Percentiles rank a stretch among this genome's conserved stretches.
Conservation (phyloP, 1,284 basidiomycete species). For the Fomitopsis schrenkii region DNA sequence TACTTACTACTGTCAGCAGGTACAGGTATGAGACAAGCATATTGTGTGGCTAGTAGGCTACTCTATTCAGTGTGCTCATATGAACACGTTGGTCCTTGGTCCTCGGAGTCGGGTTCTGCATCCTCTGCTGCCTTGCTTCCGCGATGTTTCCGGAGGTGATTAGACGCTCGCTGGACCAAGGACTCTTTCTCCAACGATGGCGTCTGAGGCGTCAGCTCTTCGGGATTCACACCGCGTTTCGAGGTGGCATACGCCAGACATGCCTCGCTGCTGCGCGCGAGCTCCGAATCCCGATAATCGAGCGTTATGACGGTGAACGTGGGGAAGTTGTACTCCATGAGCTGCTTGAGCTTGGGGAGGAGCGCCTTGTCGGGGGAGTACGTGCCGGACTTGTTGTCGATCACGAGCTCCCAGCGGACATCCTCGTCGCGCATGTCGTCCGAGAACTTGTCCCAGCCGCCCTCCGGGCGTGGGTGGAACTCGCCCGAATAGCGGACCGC, state of each 20-base stretch:
- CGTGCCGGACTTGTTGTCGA: constrained; percentile 77
- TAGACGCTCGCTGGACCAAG: constrained; percentile 22
- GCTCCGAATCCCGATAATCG: constrained; percentile 53
- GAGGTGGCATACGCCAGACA: constrained; percentile 61
- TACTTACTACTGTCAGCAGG: not conserved
- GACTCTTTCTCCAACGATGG: constrained; percentile 48
- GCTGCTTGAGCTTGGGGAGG: constrained; percentile 46
- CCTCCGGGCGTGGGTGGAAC: constrained; percentile 69
- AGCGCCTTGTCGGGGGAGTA: constrained; percentile 61
- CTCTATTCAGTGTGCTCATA: not conserved
- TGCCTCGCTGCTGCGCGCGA: constrained; percentile 56
- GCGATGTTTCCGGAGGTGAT: constrained; percentile 8
- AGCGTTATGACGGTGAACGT: constrained; percentile 40
- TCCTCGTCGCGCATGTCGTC: constrained; percentile 49
- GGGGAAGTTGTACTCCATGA: constrained; percentile 66
- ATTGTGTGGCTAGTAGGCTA: not conserved
- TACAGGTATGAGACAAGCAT: not conserved
- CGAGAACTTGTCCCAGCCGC: constrained; percentile 62
- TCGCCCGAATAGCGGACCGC: constrained; percentile 70
- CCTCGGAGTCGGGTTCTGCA: not conserved
- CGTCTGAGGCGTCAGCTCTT: constrained; percentile 56
- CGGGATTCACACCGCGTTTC: constrained; percentile 47
- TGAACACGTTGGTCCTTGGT: not conserved
- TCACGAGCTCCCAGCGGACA: constrained; percentile 67
- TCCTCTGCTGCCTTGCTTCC: not conserved